Conservation (phyloP, 2,329 filamentous ascomycete genomes). For the Beauveria rudraprayagi region DNA sequence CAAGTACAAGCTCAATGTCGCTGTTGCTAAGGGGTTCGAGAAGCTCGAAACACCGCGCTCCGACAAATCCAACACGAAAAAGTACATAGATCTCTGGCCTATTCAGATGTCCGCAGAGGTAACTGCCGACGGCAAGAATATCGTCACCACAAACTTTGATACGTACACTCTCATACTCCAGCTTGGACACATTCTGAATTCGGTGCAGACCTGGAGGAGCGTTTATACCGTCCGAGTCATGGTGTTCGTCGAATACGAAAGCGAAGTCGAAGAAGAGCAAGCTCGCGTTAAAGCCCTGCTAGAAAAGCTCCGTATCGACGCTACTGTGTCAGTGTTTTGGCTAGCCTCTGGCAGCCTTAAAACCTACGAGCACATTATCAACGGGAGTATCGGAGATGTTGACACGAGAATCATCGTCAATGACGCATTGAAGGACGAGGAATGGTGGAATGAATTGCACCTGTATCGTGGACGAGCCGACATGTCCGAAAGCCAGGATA, state of each 20-base stretch:
- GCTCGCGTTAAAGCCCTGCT: slow-evolving; percentile 64
- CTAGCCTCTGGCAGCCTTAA: slow-evolving; percentile 64
- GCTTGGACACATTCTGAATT: slow-evolving; percentile 75
- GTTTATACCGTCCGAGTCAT: slow-evolving; percentile 66
- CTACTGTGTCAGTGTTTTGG: slow-evolving; percentile 73
- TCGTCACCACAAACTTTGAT: slow-evolving; percentile 84
- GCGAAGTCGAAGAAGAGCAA: slow-evolving; percentile 71
- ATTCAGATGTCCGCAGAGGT: slow-evolving; percentile 90
- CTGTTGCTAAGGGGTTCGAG: slow-evolving; percentile 74
- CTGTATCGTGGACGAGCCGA: slow-evolving; percentile 36
- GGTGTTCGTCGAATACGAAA: slow-evolving; percentile 85
- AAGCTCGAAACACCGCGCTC: slow-evolving; percentile 62
- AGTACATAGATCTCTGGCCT: slow-evolving; percentile 82
- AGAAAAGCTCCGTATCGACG: slow-evolving; percentile 74
- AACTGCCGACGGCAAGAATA: slow-evolving; percentile 54
- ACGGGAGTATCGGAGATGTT: slow-evolving; percentile 50
- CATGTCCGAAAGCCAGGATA: slow-evolving; percentile 35
- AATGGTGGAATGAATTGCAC: slow-evolving; percentile 77
- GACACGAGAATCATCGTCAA: slow-evolving; percentile 55
- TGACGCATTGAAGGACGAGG: slow-evolving; percentile 58
- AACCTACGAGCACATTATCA: slow-evolving; percentile 71
- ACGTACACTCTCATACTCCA: slow-evolving; percentile 83
- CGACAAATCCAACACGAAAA: slow-evolving; percentile 54
- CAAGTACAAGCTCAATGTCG: slow-evolving; percentile 73
- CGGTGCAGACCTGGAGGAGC: slow-evolving; percentile 71